Evolutionary conservation across 805 yeast species (phyloP), one percentile per base, ranked within the genome.

Genomic region (Yamadazyma paraphyllophila): DNA sequence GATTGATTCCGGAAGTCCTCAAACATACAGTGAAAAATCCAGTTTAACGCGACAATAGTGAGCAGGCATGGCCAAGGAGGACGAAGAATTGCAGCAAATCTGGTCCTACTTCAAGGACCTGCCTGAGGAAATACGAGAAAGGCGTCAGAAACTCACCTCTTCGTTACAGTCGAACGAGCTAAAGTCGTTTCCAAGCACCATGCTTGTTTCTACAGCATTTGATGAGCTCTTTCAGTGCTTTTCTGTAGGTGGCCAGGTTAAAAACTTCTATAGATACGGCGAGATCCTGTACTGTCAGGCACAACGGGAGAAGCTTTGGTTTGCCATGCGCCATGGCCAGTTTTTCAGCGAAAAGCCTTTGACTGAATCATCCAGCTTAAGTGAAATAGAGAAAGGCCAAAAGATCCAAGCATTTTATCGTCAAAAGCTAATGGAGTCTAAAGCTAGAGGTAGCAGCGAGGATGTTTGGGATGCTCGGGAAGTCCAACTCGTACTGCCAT

Each of bases 181-280:
- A 5, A 39, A 49, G 14, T 53, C 58, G 10, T 62, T 62, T 43
- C 76, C 75, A 4, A 54, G 62, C n/a, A 62, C 62, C 20, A 53
- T 71, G 39, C 61, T 71, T 11, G 55, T 71, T 6, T 72, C 83
- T 44, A 88, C 92, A 36, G 94, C 94, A 1, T 83, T 91, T 64
- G 96, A 91, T 63, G 96, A 89, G 58, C 71, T 91, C 16, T 76
- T 90, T 38, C 83, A 80, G 39, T 92, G 98, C 62, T 89, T 87
- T 66, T 87, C 97, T 0, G 60, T 91, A 2, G 97, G 96, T 2
- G 97, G 97, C 0, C 97, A 91, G 60, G 67, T 88, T 15, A 78
- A 95, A 49, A 78, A 85, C 64, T 85, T 86, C 57, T 92, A 91
- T 61, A 71, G 97, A 44, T 85, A 81, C 59, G 97, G 97, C 2